phyloP scores from a whole-genome alignment of 78 protist genomes.

The Dictyostelium capitatum region DNA sequence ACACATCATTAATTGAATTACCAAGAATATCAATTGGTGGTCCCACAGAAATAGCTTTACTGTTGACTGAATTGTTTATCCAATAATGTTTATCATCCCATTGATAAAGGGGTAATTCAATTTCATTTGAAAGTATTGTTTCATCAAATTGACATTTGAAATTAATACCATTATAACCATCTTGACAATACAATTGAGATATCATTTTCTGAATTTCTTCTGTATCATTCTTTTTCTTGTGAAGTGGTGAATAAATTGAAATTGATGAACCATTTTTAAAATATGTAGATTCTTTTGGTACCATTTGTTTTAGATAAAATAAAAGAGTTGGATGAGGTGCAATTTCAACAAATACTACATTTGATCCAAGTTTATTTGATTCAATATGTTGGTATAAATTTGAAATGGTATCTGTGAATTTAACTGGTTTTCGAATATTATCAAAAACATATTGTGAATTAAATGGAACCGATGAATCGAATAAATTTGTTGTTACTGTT shows the following conservation, averaged over 20 bases:
- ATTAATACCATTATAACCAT: slow-evolving; percentile 1
- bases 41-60: too few relatives aligned
- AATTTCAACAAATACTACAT: slow-evolving; percentile 4
- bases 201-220: neutral
- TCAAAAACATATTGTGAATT: too few relatives aligned
- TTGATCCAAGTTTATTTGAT: neutral
- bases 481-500: too few relatives aligned
- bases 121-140: too few relatives aligned
- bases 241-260: slow-evolving; percentile 1
- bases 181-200: slow-evolving; percentile 11
- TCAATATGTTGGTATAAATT: neutral
- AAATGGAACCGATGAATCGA: too few relatives aligned
- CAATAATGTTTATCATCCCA: neutral
- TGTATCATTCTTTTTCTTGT: slow-evolving; percentile 25
- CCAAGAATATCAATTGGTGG: neutral
- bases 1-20: neutral
- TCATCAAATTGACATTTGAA: slow-evolving; percentile 11
- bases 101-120: too few relatives aligned
- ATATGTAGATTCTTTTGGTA: neutral
- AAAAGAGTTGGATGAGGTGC: slow-evolving; percentile 35
- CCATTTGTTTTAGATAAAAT: neutral
- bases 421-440: neutral
- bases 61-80: too few relatives aligned
- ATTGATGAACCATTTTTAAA: neutral
- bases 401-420: neutral